Conservation (phyloP, 176 grass and related monocot genomes). For the Oropetium thomaeum region DNA sequence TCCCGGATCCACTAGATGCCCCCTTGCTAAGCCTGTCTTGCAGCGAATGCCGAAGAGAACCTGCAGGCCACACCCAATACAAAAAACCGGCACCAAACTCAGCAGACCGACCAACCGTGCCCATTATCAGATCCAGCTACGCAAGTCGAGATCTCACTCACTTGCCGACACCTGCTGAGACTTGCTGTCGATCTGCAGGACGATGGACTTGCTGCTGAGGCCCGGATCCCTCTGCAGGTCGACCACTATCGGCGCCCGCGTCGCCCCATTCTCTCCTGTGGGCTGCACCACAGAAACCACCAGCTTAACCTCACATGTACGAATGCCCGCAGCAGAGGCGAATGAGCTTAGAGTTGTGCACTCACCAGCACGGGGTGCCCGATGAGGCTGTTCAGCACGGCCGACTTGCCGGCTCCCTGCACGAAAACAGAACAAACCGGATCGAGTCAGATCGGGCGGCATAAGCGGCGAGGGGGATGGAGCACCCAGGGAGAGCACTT, state of each 20-base stretch:
- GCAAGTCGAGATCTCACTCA: constrained; percentile 54
- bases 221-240: constrained; percentile 78
- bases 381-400: constrained; percentile 90
- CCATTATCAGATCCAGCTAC: constrained; percentile 31
- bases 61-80: constrained; percentile 30
- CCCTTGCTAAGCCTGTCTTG: constrained; percentile 92
- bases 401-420: constrained; percentile 93
- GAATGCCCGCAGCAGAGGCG: constrained; percentile 11
- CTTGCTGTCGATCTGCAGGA: constrained; percentile 92
- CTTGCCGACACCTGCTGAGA: constrained; percentile 98
- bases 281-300: constrained; percentile 53
- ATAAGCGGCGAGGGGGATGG: not conserved
- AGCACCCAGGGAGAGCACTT: constrained; percentile 22
- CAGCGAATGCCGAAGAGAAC: constrained; percentile 90
- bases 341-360: not conserved
- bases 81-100: constrained; percentile 26
- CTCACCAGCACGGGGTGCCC: constrained; percentile 94
- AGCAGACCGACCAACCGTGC: constrained; percentile 25
- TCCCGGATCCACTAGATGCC: constrained; percentile 55
- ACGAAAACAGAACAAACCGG: constrained; percentile 21
- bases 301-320: not conserved
- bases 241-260: constrained; percentile 79
- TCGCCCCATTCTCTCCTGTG: constrained; percentile 94
- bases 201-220: constrained; percentile 81
- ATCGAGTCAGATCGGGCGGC: constrained; percentile 35